phyloP scores from a whole-genome alignment of 2,329 filamentous ascomycete species.

The Aureobasidium sp. region DNA sequence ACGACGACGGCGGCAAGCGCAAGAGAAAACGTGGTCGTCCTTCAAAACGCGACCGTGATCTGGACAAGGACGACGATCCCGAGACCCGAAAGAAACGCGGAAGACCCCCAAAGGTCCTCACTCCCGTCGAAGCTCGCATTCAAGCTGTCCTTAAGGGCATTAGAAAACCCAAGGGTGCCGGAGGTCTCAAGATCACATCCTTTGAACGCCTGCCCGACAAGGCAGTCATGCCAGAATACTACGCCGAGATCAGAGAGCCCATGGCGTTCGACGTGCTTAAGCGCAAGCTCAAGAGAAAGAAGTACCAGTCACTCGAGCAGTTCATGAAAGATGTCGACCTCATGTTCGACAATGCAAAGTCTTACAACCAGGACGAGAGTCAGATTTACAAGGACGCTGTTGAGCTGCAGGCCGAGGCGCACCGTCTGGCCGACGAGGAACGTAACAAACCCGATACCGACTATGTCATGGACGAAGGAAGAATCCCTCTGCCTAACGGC shows the following conservation, averaged over 20 bases:
- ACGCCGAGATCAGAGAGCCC: constrained; percentile 72
- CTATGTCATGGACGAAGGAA: constrained; percentile 85
- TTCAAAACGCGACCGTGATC: constrained; percentile 16
- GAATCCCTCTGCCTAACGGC: constrained; percentile 68
- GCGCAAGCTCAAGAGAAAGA: constrained; percentile 90
- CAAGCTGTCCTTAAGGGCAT: constrained; percentile 81
- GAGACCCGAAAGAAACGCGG: constrained; percentile 69
- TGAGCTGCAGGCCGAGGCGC: constrained; percentile 62
- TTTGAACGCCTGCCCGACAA: constrained; percentile 93
- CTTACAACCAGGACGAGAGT: constrained; percentile 82
- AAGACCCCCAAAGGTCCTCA: constrained; percentile 82
- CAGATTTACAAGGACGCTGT: constrained; percentile 76
- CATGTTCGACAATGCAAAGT: constrained; percentile 94
- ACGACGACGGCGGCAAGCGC: constrained; percentile 50
- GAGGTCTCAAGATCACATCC: constrained; percentile 66
- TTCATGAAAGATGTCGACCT: constrained; percentile 79
- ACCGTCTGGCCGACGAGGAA: constrained; percentile 67
- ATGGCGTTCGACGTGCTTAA: constrained; percentile 84
- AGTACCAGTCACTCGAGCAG: constrained; percentile 79
- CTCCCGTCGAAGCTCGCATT: constrained; percentile 86
- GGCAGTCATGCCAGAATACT: constrained; percentile 76
- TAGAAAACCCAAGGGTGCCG: constrained; percentile 67
- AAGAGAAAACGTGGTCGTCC: constrained; percentile 44
- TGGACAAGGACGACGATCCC: constrained; percentile 34
- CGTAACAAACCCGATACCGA: constrained; percentile 82